Base-by-base conservation (phyloP, 73 alveolate species). In the Paramecium pentaurelia region DNA sequence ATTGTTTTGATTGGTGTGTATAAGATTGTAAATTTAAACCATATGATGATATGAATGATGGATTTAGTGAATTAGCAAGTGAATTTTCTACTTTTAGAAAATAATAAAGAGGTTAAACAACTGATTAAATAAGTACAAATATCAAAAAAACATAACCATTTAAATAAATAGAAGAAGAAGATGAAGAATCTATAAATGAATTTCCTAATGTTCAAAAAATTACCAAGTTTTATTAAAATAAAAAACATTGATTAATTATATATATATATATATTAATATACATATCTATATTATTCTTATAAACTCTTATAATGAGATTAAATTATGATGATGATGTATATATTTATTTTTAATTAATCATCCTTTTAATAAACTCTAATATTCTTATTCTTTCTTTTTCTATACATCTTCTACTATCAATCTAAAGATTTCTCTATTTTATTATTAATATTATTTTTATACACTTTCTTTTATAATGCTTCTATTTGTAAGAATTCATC, bases 1-100 rank as follows among this genome's bases (percentile, higher is more conserved):
- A 86, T 37, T 86, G 93, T 59, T 38, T 86, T 32, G 93, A 86
- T 86, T 86, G 93, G 93, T 86, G 93, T 59, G 49, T 58, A 28
- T 20, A 25, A 25, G 86, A 70, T 70, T 70, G 86, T 22, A 70
- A 70, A 11, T 42, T 71, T 18, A 71, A 36, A 16, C 86, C 58
- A 2, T 71, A 10, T 71, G 86, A 27, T 25, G 86, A 71, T 12
- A 11, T 47, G 60, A 34, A 30, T n/a, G 10, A 38, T 27, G 71
- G 25, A 34, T n/a, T 36, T 8, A 77, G 45, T 77, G 71, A 77
- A 42, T 77, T 77, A 20, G 40, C 45, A 34, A 8, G 40, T 40
- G 64, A 77, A 11, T 40, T 60, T 12, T 60, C 77, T 18, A 30
- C 5, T 27, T 27, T 60, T 60, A 22, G 77, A 27, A 60, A 60